Percentiles rank a stretch among this genome's conserved stretches.
Conservation (phyloP, 371 early-diverging fungal species). For the Rhizopus microsporus region DNA sequence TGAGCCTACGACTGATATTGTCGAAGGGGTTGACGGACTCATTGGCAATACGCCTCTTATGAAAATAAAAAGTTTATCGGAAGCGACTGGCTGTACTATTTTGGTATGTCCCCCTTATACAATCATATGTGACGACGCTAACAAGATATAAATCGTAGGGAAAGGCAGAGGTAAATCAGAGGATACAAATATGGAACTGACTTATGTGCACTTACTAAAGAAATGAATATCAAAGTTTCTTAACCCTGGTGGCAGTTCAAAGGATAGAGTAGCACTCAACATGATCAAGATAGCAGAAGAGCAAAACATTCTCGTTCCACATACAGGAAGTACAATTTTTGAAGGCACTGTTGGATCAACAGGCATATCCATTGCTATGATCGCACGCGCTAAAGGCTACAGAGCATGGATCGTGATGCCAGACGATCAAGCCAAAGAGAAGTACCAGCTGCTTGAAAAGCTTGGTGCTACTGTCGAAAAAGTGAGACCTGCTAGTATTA, state of each 20-base stretch:
- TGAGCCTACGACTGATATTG: conserved; percentile 32
- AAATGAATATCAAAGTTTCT: conserved; percentile 63
- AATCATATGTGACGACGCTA: background rate
- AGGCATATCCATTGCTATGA: conserved; percentile 83
- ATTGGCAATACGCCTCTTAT: conserved; percentile 92
- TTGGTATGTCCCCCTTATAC: background rate
- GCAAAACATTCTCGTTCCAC: conserved; percentile 60
- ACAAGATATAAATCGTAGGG: conserved; percentile 20
- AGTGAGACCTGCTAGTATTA: conserved; percentile 90
- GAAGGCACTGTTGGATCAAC: conserved; percentile 95
- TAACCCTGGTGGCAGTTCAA: conserved; percentile 92
- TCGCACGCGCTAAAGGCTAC: conserved; percentile 86
- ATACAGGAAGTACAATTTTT: conserved; percentile 77
- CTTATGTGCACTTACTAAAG: too few species aligned
- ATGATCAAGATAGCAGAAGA: conserved; percentile 83
- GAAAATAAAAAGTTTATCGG: conserved; percentile 82
- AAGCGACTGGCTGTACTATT: conserved; percentile 83
- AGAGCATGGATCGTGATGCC: conserved; percentile 95
- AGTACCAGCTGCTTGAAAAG: conserved; percentile 79
- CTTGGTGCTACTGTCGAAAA: conserved; percentile 91
- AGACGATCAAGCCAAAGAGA: conserved; percentile 91
- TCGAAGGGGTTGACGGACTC: conserved; percentile 73
- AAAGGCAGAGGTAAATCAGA: conserved; percentile 39
- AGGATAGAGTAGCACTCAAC: conserved; percentile 91
- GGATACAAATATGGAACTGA: background rate